Conservation (phyloP, 2,329 filamentous ascomycete genomes). For the Talaromyces piceae region DNA sequence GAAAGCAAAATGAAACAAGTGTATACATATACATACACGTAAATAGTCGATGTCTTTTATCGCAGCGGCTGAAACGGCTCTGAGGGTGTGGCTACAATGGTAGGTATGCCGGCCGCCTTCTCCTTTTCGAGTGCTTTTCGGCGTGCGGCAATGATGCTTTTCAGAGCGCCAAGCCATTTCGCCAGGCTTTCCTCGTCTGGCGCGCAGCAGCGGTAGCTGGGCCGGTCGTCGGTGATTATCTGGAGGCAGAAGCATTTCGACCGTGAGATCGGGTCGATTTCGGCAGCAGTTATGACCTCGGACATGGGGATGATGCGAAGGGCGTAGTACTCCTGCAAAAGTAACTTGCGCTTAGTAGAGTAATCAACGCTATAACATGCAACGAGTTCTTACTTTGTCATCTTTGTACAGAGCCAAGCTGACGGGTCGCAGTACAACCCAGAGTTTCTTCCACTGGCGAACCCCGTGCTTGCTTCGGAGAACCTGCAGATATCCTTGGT, state of each 20-base stretch:
- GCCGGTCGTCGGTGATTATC: conserved; percentile 88
- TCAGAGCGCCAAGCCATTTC: conserved; percentile 81
- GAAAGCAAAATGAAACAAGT: background rate
- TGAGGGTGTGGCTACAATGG: background rate
- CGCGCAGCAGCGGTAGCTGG: conserved; percentile 62
- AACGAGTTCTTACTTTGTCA: conserved; percentile 45
- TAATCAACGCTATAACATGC: background rate
- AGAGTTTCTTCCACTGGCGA: conserved; percentile 88
- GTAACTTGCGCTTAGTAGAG: background rate
- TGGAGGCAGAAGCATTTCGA: conserved; percentile 85
- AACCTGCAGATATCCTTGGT: conserved; percentile 82
- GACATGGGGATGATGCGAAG: conserved; percentile 72
- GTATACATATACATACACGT: background rate
- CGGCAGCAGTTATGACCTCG: conserved; percentile 79
- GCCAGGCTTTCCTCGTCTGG: conserved; percentile 74
- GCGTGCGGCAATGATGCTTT: conserved; percentile 51
- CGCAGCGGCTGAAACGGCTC: conserved; percentile 11
- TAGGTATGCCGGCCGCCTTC: conserved; percentile 12
- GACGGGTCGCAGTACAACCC: conserved; percentile 81
- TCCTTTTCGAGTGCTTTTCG: conserved; percentile 24
- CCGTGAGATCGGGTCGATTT: conserved; percentile 78
- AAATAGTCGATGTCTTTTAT: background rate
- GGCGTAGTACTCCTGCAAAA: conserved; percentile 69
- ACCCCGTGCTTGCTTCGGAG: conserved; percentile 74
- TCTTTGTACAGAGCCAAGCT: conserved; percentile 90